Evolutionary conservation across 257 asterid genomes (phyloP).

Genomic region (Marsdenia floribunda): DNA sequence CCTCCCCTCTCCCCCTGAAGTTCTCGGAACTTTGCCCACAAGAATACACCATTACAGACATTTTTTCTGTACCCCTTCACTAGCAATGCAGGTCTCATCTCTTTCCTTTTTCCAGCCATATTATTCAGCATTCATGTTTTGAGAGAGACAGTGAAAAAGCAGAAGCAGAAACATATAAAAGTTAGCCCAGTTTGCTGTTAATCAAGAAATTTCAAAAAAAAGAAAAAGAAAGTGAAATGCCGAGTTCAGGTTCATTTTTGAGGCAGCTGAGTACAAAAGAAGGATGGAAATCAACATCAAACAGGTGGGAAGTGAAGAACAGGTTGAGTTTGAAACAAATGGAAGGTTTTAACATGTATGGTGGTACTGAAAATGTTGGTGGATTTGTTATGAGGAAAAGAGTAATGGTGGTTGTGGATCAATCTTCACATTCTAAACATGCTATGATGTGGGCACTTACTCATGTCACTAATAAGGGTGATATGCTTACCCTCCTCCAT

Average conservation of each 20-base stretch:
- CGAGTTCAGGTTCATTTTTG: slow-evolving; percentile 55
- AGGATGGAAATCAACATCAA: slow-evolving; percentile 59
- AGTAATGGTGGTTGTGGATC: slow-evolving; percentile 92
- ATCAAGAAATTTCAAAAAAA: background rate
- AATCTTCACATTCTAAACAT: slow-evolving; percentile 55
- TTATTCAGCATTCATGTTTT: slow-evolving; percentile 1
- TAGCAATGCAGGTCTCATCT: background rate
- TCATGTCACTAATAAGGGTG: slow-evolving; percentile 74
- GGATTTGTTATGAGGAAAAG: slow-evolving; percentile 59
- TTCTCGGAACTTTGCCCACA: background rate
- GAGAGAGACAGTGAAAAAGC: background rate
- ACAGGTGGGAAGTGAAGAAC: slow-evolving; percentile 45
- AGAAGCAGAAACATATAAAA: background rate
- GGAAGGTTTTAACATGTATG: slow-evolving; percentile 33
- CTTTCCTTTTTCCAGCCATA: background rate
- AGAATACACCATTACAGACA: background rate
- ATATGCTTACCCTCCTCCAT: slow-evolving; percentile 72
- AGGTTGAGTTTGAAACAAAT: slow-evolving; percentile 30
- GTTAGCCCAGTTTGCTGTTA: background rate
- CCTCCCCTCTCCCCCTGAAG: background rate
- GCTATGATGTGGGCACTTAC: slow-evolving; percentile 98
- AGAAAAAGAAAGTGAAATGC: slow-evolving; percentile 26
- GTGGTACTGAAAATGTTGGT: slow-evolving; percentile 26
- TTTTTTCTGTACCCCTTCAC: background rate
- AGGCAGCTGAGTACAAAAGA: slow-evolving; percentile 77